phyloP scores from a whole-genome alignment of 106 monocot genomes.

The Ottelia alismoides region DNA sequence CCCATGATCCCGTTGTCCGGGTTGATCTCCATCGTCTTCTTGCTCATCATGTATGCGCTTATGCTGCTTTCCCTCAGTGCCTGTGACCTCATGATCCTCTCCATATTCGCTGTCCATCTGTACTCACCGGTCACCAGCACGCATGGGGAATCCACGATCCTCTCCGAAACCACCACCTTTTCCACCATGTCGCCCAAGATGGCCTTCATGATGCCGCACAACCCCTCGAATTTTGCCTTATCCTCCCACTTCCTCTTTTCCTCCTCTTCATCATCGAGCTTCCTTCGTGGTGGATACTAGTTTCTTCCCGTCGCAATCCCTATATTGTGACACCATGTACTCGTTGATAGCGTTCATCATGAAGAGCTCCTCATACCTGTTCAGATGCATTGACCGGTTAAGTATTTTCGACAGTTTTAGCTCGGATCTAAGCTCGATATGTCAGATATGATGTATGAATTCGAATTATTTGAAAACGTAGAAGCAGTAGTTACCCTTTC shows the following conservation, averaged over 20 bases:
- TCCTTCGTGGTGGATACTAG: conserved; percentile 2
- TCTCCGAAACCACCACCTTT: conserved; percentile 5
- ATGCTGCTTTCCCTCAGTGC: conserved; percentile 4
- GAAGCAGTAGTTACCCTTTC: too few species aligned
- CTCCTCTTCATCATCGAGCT: conserved; percentile 5
- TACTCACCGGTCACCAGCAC: conserved; percentile 4
- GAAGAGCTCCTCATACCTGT: conserved; percentile 4
- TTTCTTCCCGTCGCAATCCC: conserved; percentile 2
- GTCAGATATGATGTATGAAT: too few species aligned
- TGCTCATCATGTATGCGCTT: conserved; percentile 2
- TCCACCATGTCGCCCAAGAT: conserved; percentile 6
- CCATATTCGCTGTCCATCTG: conserved; percentile 6
- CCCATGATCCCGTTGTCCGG: conserved; percentile 4
- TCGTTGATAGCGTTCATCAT: conserved; percentile 3
- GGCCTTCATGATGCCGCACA: conserved; percentile 1
- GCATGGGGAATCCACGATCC: too few species aligned
- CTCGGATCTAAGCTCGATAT: too few species aligned
- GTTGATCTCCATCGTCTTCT: conserved; percentile 11
- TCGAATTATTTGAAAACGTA: too few species aligned
- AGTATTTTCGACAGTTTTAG: too few species aligned
- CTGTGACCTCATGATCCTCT: conserved; percentile 8
- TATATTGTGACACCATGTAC: background rate
- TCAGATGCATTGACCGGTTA: too few species aligned
- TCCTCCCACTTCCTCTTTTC: conserved; percentile 1
- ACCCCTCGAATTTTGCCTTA: background rate